phyloP scores from a whole-genome alignment of 129 eudicot species.

The Silybum marianum region DNA sequence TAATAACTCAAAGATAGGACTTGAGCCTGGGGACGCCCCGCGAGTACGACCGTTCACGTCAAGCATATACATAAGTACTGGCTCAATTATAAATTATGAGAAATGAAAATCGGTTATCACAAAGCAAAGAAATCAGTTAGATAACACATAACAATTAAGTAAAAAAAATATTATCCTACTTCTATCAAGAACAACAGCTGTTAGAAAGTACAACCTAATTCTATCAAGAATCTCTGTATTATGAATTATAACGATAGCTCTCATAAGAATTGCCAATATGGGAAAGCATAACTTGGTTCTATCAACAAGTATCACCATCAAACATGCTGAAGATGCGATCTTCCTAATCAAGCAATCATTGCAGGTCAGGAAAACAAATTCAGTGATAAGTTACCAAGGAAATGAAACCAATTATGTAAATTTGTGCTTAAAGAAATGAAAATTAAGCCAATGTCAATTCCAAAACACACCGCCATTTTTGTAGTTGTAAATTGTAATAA shows the following conservation, averaged over 20 bases:
- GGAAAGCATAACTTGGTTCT: slow-evolving; percentile 14
- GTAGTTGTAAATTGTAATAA: background rate
- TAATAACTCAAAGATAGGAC: slow-evolving; percentile 9
- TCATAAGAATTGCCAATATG: background rate
- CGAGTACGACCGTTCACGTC: no score
- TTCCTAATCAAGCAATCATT: background rate
- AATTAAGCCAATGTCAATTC: background rate
- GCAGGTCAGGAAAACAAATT: background rate
- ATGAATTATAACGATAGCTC: background rate
- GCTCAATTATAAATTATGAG: background rate
- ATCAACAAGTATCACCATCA: slow-evolving; percentile 5
- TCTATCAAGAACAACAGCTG: background rate
- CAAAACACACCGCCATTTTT: background rate
- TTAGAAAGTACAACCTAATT: background rate
- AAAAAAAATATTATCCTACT: background rate
- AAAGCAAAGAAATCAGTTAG: background rate
- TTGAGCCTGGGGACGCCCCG: no score
- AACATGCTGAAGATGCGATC: background rate
- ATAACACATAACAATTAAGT: background rate
- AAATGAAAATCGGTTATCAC: background rate
- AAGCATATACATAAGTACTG: background rate
- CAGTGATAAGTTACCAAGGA: slow-evolving; percentile 2
- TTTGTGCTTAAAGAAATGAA: background rate
- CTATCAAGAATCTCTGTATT: background rate
- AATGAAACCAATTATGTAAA: slow-evolving; percentile 11